Evolutionary conservation across 2,329 filamentous ascomycete genomes (phyloP).

Genomic region (Penicillium sp.): DNA sequence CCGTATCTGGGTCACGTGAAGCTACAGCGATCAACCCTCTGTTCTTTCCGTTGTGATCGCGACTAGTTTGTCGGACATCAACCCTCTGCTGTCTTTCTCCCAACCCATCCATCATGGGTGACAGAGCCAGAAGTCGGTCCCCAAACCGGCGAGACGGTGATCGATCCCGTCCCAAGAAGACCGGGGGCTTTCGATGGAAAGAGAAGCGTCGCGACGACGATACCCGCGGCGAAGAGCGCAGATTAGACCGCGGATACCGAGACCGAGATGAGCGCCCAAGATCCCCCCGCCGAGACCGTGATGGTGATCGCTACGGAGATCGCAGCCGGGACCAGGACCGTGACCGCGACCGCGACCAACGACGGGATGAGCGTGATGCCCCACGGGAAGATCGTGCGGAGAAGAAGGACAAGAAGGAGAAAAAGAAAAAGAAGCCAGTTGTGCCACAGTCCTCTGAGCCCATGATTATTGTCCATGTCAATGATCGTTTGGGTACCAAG

Average conservation of each 20-base stretch:
- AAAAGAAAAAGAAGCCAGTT: conserved; percentile 32
- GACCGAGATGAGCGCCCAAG: conserved; percentile 35
- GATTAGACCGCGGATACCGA: conserved; percentile 56
- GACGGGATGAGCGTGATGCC: conserved; percentile 34
- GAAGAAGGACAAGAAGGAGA: conserved; percentile 45
- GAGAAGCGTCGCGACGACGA: conserved; percentile 52
- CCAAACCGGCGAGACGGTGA: conserved; percentile 38
- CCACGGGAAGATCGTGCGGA: conserved; percentile 37
- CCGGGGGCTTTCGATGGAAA: conserved; percentile 50
- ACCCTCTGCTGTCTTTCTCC: conserved; percentile 11
- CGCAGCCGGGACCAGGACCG: conserved; percentile 39
- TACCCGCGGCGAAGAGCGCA: conserved; percentile 47
- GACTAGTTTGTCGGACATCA: conserved; percentile 16
- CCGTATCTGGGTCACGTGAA: neutral
- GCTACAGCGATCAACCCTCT: neutral
- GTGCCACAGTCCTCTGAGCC: conserved; percentile 59
- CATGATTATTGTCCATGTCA: conserved; percentile 93
- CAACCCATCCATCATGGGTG: conserved; percentile 27
- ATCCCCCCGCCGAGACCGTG: conserved; percentile 37
- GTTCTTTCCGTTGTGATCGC: conserved; percentile 9
- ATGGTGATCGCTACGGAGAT: conserved; percentile 35
- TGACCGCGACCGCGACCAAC: conserved; percentile 51
- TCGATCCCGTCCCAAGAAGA: conserved; percentile 42
- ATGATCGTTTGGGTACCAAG: conserved; percentile 95
- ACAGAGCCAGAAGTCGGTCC: conserved; percentile 46